A percentile compares a stretch with the other conserved stretches of the same genome.
These are phyloP conservation scores for Trypanosoma platydactyli DNA, from an alignment of 208 protist genomes.

Conservation along the genomic window DNA sequence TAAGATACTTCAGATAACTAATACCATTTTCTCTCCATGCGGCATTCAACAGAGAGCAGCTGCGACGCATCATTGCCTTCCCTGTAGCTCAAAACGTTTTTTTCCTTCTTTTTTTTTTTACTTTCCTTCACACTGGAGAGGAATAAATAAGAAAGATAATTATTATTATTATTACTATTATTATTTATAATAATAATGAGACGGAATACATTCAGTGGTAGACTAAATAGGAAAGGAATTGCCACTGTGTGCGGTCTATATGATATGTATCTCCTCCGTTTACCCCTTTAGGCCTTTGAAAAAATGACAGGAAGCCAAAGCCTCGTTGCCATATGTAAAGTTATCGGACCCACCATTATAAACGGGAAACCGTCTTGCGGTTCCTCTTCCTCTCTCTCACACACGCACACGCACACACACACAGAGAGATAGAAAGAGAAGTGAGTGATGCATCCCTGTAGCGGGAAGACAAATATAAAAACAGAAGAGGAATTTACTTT, in stretches of 20 bases:
- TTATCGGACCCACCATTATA: too few relatives aligned
- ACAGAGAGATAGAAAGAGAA: too few relatives aligned
- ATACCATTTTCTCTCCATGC: conserved; percentile 88
- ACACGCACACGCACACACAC: too few relatives aligned
- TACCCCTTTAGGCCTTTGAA: neutral
- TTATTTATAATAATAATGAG: neutral
- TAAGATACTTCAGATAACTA: conserved; percentile 91
- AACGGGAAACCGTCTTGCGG: too few relatives aligned
- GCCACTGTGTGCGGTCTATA: too few relatives aligned
- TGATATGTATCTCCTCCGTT: neutral
- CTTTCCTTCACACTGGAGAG: too few relatives aligned
- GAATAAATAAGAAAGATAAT: conserved; percentile 3
- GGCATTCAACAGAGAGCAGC: conserved; percentile 38
- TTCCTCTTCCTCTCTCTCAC: too few relatives aligned
- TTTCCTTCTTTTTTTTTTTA: neutral
- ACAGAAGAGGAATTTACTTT: neutral
- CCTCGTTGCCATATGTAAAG: too few relatives aligned
- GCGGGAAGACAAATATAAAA: too few relatives aligned
- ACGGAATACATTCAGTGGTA: too few relatives aligned
- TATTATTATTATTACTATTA: neutral
- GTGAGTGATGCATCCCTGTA: too few relatives aligned
- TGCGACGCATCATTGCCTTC: conserved; percentile 64
- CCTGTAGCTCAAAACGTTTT: neutral
- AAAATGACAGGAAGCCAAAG: neutral
- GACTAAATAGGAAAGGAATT: too few relatives aligned